phyloP scores from a whole-genome alignment of 331 rosid species.

The Telfairia occidentalis region DNA sequence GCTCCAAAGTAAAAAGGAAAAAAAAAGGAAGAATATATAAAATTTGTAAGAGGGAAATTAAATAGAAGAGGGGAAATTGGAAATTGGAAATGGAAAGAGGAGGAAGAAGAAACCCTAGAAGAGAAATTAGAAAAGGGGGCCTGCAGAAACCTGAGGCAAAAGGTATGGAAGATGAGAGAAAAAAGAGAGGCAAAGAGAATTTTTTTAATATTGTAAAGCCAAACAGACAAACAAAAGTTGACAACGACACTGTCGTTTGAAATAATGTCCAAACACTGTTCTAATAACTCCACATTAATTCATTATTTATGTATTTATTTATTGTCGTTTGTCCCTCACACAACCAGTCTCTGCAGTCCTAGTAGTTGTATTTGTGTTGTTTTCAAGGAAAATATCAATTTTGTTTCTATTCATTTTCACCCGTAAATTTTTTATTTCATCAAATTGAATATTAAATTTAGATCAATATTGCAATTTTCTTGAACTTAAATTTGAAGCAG shows the following conservation, averaged over 20 bases:
- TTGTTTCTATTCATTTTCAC: too few species aligned
- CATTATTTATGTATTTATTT: too few species aligned
- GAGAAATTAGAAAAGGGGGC: not conserved
- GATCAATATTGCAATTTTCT: too few species aligned
- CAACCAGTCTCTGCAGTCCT: not conserved
- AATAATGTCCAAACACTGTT: conserved; percentile 42
- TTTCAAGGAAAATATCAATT: too few species aligned
- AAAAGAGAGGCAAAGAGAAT: conserved; percentile 43
- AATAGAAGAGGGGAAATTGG: not conserved
- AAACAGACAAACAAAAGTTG: conserved; percentile 39
- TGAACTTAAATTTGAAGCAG: too few species aligned
- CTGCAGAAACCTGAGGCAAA: conserved; percentile 7
- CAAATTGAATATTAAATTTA: too few species aligned
- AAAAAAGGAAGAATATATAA: not conserved
- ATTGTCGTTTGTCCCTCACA: too few species aligned
- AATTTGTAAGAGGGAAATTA: not conserved
- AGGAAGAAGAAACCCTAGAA: not conserved
- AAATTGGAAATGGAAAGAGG: too few species aligned
- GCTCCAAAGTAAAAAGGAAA: not conserved
- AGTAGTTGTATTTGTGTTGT: too few species aligned
- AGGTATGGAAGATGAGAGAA: conserved; percentile 17
- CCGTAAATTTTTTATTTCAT: too few species aligned
- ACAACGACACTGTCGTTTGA: conserved; percentile 46
- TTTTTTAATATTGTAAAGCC: conserved; percentile 29
- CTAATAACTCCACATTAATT: not conserved